Percentiles rank a stretch among this genome's conserved stretches.
Evolutionary conservation across 2,329 filamentous ascomycete genomes (phyloP).

Genomic region (Fusarium mangiferae): DNA sequence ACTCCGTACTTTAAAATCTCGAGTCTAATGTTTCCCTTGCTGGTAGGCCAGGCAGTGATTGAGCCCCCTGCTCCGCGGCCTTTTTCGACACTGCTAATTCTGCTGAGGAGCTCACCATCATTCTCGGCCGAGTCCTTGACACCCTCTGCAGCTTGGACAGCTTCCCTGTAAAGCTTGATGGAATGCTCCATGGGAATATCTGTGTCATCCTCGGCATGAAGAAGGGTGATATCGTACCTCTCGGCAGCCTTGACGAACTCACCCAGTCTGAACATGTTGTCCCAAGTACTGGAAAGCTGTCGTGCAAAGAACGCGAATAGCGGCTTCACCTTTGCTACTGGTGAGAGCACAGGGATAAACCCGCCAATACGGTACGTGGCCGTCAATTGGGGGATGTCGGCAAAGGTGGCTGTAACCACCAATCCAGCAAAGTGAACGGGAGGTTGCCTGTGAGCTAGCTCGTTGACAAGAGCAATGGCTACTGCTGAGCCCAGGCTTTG

Average conservation of each 20-base stretch:
- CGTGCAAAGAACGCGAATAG: constrained; percentile 53
- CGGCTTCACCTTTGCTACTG: constrained; percentile 58
- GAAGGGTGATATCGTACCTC: constrained; percentile 52
- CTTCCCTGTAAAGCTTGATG: constrained; percentile 57
- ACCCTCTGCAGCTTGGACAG: constrained; percentile 54
- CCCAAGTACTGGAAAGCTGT: constrained; percentile 57
- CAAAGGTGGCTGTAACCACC: constrained; percentile 61
- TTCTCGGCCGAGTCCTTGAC: constrained; percentile 45
- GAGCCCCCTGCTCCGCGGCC: constrained; percentile 56
- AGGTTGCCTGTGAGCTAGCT: constrained; percentile 13
- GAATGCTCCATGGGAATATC: constrained; percentile 59
- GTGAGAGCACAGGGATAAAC: constrained; percentile 51
- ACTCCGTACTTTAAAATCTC: constrained; percentile 61
- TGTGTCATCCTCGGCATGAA: constrained; percentile 58
- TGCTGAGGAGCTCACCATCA: constrained; percentile 1
- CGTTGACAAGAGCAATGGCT: constrained; percentile 49
- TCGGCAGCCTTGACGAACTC: constrained; percentile 45
- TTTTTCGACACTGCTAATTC: constrained; percentile 29
- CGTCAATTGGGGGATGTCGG: constrained; percentile 58
- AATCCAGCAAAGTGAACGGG: constrained; percentile 55
- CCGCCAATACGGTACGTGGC: constrained; percentile 61
- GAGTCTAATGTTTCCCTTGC: constrained; percentile 56
- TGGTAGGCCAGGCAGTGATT: constrained; percentile 55
- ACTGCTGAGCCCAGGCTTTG: constrained; percentile 66
- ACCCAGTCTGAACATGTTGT: constrained; percentile 54